These are phyloP conservation scores for Pyrenopolyporus hunteri DNA, from an alignment of 495 filamentous ascomycete species.

Conservation along the genomic window DNA sequence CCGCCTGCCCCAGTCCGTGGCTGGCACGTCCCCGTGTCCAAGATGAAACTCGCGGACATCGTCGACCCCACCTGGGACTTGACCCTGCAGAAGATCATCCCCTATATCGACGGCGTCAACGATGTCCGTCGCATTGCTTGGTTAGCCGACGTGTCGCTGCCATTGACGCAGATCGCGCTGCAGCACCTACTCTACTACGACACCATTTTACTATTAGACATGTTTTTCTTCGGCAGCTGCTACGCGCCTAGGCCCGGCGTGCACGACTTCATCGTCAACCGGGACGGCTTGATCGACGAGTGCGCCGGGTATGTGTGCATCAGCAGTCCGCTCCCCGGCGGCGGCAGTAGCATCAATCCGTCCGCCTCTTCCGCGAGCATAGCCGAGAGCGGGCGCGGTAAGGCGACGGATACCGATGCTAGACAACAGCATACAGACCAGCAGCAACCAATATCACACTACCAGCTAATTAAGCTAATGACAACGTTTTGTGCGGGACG, in stretches of 20 bases:
- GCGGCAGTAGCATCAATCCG: background rate
- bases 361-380: background rate
- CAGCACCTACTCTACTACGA: slow-evolving; percentile 90
- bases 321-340: slow-evolving; percentile 16
- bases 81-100: slow-evolving; percentile 81
- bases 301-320: slow-evolving; percentile 79
- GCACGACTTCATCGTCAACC: slow-evolving; percentile 70
- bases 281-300: slow-evolving; percentile 77
- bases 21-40: slow-evolving; percentile 90
- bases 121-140: slow-evolving; percentile 83
- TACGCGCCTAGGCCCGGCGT: slow-evolving; percentile 84
- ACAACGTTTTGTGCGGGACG: slow-evolving; percentile 76
- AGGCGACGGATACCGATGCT: slow-evolving; percentile 1
- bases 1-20: slow-evolving; percentile 77
- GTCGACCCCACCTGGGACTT: slow-evolving; percentile 91
- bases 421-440: slow-evolving; percentile 25
- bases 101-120: slow-evolving; percentile 87
- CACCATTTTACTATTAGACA: slow-evolving; percentile 83
- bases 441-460: slow-evolving; percentile 51
- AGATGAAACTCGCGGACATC: slow-evolving; percentile 71
- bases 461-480: slow-evolving; percentile 73
- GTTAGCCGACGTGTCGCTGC: slow-evolving; percentile 81
- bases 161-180: slow-evolving; percentile 81
- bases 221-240: slow-evolving; percentile 90
- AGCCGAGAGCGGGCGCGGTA: background rate